These are phyloP conservation scores for Mycosphaerella arachidis DNA, from an alignment of 2,329 filamentous ascomycete species.

Conservation along the genomic window DNA sequence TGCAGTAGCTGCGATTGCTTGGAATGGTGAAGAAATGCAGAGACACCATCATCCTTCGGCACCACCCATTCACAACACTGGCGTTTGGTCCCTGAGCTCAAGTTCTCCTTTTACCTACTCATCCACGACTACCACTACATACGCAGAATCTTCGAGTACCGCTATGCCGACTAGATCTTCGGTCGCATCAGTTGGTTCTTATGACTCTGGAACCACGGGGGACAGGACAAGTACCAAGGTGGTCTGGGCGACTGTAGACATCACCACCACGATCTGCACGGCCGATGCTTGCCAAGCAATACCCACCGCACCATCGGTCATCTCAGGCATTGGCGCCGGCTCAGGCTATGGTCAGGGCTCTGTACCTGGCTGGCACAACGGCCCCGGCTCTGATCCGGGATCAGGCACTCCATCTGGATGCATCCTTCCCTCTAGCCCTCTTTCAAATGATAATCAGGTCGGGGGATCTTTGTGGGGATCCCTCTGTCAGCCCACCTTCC, in stretches of 20 bases:
- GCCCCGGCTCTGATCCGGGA: too few species aligned
- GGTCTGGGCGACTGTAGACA: constrained; percentile 4
- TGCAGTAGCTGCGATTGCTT: constrained; percentile 2
- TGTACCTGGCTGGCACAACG: too few species aligned
- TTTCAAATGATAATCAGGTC: constrained; percentile 25
- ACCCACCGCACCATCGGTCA: neutral
- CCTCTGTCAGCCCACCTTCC: constrained; percentile 20
- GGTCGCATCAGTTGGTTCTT: too few species aligned
- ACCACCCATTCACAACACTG: neutral
- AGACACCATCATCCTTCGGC: neutral
- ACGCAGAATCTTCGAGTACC: too few species aligned
- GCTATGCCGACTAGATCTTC: too few species aligned
- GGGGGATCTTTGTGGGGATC: constrained; percentile 23
- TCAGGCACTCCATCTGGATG: constrained; percentile 4
- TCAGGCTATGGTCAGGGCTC: neutral
- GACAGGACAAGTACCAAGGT: constrained; percentile 1
- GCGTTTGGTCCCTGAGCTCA: neutral
- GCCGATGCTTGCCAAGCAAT: constrained; percentile 1
- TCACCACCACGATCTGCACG: constrained; percentile 5
- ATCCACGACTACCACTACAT: too few species aligned
- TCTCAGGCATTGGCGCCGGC: neutral
- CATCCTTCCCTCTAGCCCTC: constrained; percentile 10
- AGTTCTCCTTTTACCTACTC: neutral
- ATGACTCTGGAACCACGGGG: neutral
- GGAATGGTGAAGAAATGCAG: neutral